phyloP scores from a whole-genome alignment of 331 rosid species.

The Pyrus hybrid region DNA sequence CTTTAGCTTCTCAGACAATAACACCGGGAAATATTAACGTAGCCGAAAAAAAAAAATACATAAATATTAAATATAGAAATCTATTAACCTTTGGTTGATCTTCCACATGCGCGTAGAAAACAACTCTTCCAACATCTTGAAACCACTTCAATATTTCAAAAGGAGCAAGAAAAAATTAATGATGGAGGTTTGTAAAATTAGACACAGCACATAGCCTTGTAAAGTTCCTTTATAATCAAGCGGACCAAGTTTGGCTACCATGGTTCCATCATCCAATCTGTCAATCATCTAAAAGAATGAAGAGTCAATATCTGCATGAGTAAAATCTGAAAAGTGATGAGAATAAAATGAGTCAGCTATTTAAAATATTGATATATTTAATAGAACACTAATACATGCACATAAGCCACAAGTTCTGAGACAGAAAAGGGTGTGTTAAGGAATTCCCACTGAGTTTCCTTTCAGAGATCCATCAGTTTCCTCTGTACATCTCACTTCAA shows the following conservation, averaged over 20 bases:
- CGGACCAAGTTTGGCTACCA: constrained; percentile 60
- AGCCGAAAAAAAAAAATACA: too few species aligned
- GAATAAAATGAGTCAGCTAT: too few species aligned
- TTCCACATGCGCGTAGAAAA: constrained; percentile 93
- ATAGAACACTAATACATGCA: constrained; percentile 53
- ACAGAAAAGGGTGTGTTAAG: constrained; percentile 93
- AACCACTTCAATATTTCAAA: constrained; percentile 31
- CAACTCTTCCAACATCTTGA: constrained; percentile 94
- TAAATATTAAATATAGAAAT: neutral
- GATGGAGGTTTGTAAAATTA: neutral
- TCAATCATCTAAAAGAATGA: constrained; percentile 79
- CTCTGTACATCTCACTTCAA: constrained; percentile 88
- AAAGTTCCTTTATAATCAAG: constrained; percentile 85
- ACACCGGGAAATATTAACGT: too few species aligned
- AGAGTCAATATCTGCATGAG: neutral
- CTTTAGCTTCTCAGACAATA: too few species aligned
- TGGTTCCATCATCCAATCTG: constrained; percentile 77
- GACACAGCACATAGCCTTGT: constrained; percentile 46
- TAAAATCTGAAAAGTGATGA: neutral
- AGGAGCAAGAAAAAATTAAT: constrained; percentile 16
- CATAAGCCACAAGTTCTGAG: constrained; percentile 94
- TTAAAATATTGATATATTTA: neutral
- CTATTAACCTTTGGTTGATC: constrained; percentile 83
- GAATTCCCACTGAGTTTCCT: constrained; percentile 82
- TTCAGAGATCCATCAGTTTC: constrained; percentile 93